Evolutionary conservation across 768 basidiomycete species (phyloP), one percentile per base, ranked within the genome.

Genomic region (Tephrocybe sp.): DNA sequence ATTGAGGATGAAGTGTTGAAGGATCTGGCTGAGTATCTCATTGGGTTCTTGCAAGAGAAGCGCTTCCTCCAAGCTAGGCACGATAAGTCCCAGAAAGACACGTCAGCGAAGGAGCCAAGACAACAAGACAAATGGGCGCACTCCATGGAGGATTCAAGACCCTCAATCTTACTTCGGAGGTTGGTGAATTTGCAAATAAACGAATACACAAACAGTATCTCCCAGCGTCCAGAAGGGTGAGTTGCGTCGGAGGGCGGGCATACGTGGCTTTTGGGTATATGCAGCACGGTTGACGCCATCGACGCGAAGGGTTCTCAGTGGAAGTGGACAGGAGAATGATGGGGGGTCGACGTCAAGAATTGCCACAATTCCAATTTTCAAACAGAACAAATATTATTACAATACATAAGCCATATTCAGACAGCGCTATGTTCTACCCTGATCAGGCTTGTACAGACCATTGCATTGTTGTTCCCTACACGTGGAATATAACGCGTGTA

Each of bases 171-270:
- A 52, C 75, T 74, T 58, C 80, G 82, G 60, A 92, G 72, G 67
- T 78, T 73, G 19, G 89, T 89, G 73, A 89, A 93, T 68, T 81
- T 89, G 73, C 80, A 83, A 56, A 93, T 84, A 72, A 93, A 93
- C 26, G 84, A 80, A 67, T 90, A 93, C 33, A 93, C 81, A 68
- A 91, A 92, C 57, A 89, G 69, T 5, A 85, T 82, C 71, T 93
- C 91, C 91, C 91, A 93, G 68, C 87, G 86, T 71, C 87, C 85
- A 48, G 75, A 74, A 23, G 91, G 91, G 72, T 90, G 88, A 20
- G 67, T 77, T 22, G 87, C 88, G 62, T 72, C 76, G 16, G 87
- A 82, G 54, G 78, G 77, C 9, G 79, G 79, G 62, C 79, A 82
- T 55, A 78, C 55, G 55, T 82, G 80, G 8, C 74, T 70, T 62